These are phyloP conservation scores for Aspergillus sp. DNA, from an alignment of 2,329 filamentous ascomycete genomes.

Conservation along the genomic window DNA sequence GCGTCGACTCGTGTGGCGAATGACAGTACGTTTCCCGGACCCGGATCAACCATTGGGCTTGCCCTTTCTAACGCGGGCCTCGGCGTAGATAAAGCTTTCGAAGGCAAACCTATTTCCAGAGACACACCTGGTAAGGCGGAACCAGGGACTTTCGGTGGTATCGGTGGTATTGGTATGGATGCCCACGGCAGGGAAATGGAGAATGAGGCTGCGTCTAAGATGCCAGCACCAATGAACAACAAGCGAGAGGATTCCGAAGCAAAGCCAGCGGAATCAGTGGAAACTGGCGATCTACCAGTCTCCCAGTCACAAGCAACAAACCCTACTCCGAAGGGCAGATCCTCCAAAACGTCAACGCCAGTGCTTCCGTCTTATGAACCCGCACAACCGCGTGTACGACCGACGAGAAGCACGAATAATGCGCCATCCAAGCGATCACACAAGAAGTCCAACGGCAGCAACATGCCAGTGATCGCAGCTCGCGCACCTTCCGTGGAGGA, in stretches of 20 bases:
- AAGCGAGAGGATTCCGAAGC: constrained; percentile 30
- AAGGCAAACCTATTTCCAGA: constrained; percentile 49
- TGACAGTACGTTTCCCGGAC: constrained; percentile 39
- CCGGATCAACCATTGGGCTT: constrained; percentile 22
- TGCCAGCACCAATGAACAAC: constrained; percentile 13
- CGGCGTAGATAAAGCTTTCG: constrained; percentile 30
- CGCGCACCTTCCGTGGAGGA: constrained; percentile 30
- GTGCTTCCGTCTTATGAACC: constrained; percentile 30
- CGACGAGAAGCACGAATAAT: constrained; percentile 28
- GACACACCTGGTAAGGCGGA: constrained; percentile 29
- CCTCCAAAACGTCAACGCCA: constrained; percentile 36
- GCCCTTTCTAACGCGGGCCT: constrained; percentile 14
- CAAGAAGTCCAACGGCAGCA: constrained; percentile 24
- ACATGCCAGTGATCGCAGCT: constrained; percentile 3
- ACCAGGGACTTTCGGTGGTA: constrained; percentile 24
- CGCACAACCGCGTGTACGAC: constrained; percentile 23
- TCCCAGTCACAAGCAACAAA: neutral
- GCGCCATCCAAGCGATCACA: constrained; percentile 28
- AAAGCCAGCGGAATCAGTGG: constrained; percentile 22
- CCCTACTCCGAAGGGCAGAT: constrained; percentile 24
- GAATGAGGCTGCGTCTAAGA: constrained; percentile 16
- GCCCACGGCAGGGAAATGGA: constrained; percentile 22
- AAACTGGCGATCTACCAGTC: constrained; percentile 27
- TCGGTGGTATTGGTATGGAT: constrained; percentile 14
- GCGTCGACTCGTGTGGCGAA: constrained; percentile 49